Evolutionary conservation across 352 stramenopile species (phyloP).

Genomic region (Pseudoperonospora humuli): DNA sequence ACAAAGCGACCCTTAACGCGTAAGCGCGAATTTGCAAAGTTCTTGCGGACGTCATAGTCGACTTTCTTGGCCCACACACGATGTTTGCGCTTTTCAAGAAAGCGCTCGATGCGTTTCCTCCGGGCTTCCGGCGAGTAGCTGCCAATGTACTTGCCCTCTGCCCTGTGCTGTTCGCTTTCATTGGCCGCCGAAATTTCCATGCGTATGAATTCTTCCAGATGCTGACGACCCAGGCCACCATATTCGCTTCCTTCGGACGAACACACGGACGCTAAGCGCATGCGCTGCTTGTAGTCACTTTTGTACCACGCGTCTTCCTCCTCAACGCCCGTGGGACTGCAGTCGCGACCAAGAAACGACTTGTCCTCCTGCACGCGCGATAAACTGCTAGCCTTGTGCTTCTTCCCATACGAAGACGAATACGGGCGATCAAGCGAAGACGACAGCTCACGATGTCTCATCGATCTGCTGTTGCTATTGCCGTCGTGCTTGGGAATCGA

Average conservation of each 20-base stretch:
- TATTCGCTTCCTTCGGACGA: slow-evolving; percentile 75
- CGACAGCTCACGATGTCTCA: slow-evolving; percentile 21
- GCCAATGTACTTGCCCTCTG: slow-evolving; percentile 67
- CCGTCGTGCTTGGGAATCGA: slow-evolving; percentile 43
- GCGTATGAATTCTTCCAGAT: slow-evolving; percentile 71
- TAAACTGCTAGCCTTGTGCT: slow-evolving; percentile 41
- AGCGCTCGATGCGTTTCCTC: slow-evolving; percentile 80
- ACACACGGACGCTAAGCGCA: slow-evolving; percentile 60
- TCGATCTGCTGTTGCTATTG: slow-evolving; percentile 19
- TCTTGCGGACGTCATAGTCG: slow-evolving; percentile 98
- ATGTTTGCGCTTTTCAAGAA: slow-evolving; percentile 89
- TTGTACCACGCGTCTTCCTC: slow-evolving; percentile 52
- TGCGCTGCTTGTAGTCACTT: slow-evolving; percentile 63
- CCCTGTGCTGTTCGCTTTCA: slow-evolving; percentile 37
- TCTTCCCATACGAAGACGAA: slow-evolving; percentile 30
- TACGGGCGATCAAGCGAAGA: slow-evolving; percentile 23
- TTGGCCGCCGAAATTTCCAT: slow-evolving; percentile 74
- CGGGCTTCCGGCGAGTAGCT: slow-evolving; percentile 85
- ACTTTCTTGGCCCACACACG: slow-evolving; percentile 96
- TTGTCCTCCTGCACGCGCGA: slow-evolving; percentile 54
- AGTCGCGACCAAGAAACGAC: slow-evolving; percentile 46
- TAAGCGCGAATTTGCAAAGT: slow-evolving; percentile 97
- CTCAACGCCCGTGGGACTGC: slow-evolving; percentile 65
- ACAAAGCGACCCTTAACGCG: slow-evolving; percentile 98
- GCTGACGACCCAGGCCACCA: slow-evolving; percentile 55